Conservation (phyloP, 2,329 filamentous ascomycete genomes). For the Xylariomycetidae sp. region DNA sequence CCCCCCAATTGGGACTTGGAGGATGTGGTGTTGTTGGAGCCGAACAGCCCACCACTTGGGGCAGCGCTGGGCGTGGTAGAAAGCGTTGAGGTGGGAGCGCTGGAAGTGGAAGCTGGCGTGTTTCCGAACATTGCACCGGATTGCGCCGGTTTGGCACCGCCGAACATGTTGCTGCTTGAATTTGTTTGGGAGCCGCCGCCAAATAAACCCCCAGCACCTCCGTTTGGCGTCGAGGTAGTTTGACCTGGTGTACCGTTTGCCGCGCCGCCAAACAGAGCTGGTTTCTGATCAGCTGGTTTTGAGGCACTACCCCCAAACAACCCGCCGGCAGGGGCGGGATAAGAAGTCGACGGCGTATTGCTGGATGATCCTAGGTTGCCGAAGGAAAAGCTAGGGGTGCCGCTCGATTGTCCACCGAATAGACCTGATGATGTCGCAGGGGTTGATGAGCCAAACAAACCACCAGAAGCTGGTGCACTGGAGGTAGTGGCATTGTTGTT, state of each 20-base stretch:
- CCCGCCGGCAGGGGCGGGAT: slow-evolving; percentile 14
- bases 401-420: slow-evolving; percentile 13
- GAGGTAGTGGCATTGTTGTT: slow-evolving; percentile 33
- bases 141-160: slow-evolving; percentile 22
- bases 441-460: slow-evolving; percentile 26
- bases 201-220: slow-evolving; percentile 19
- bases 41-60: slow-evolving; percentile 23
- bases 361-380: slow-evolving; percentile 21
- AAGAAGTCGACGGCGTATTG: too few relatives aligned
- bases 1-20: slow-evolving; percentile 14
- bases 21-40: slow-evolving; percentile 15
- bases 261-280: slow-evolving; percentile 24
- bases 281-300: slow-evolving; percentile 27
- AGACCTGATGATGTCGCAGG: slow-evolving; percentile 4
- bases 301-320: slow-evolving; percentile 30
- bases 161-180: slow-evolving; percentile 21
- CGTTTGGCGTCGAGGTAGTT: slow-evolving; percentile 19
- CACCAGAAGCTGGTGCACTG: slow-evolving; percentile 28
- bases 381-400: slow-evolving; percentile 38
- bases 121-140: slow-evolving; percentile 29
- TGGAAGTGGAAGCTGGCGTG: slow-evolving; percentile 17
- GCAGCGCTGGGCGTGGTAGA: slow-evolving; percentile 15
- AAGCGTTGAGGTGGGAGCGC: slow-evolving; percentile 17
- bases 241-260: slow-evolving; percentile 14
- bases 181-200: slow-evolving; percentile 15